Base-by-base conservation (phyloP, 2,329 filamentous ascomycete species). In the Scedosporium minutisporum region DNA sequence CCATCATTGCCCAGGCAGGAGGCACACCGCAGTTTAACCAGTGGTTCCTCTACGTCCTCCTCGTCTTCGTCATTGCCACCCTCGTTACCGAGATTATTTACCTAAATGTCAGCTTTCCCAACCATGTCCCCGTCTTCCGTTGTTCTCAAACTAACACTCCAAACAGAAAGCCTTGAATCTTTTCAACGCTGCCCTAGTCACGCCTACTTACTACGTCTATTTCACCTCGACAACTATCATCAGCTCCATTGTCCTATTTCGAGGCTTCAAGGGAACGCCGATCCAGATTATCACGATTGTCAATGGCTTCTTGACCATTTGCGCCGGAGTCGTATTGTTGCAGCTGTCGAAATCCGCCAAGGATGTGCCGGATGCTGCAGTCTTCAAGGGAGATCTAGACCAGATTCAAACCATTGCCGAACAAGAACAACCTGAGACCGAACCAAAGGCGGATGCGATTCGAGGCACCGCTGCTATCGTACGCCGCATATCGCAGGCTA, bases 281-380 rank as follows among this genome's bases (percentile, higher is more conserved):
- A 82, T 85, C 5, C 85, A 89, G 27, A 97, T 99, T 63, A 81
- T 90, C 57, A 96, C 92, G 0, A 90, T 97, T 33, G 88, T 97
- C 63, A 86, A 96, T 78, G 95, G 95, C 1, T 99, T 99, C 76
- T 77, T 99, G 48, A 88, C 89, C 65, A 99, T 99, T 65, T 99
- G 95, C 73, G 83, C 92, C 0, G 95, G 95, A 1, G 95, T 97
- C 5, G 88, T 97, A 0, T 77, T 99, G 6, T 78, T 99, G 9
- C 95, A 99, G 72, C 84, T 99, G n/a, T 97, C 95, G 61, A 97
- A 97, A 73, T 97, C 93, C 0, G 91, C 95, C 68, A 99, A 97
- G 72, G 93, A 99, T 70, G 93, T 99, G 0, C 95, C 95, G 6
- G 95, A 97, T 72, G 82, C 91, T 0, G 92, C 93, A 38, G 87